Conservation (phyloP, 2,329 filamentous ascomycete species). For the Moelleriella libera region DNA sequence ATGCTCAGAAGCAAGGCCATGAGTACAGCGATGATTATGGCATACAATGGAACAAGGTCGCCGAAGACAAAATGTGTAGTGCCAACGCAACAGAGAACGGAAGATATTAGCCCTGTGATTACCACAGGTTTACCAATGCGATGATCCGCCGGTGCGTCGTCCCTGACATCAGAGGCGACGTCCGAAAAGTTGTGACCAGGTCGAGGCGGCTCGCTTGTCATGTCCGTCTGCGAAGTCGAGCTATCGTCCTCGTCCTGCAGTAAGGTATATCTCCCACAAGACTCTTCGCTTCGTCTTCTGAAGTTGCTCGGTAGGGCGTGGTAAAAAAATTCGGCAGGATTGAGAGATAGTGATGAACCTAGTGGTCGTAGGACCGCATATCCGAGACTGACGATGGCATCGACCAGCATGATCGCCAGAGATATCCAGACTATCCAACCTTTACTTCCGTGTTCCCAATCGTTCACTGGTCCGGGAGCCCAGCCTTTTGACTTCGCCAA, state of each 20-base stretch:
- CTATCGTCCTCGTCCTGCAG: constrained; percentile 4
- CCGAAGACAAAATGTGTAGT: constrained; percentile 79
- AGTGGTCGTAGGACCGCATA: constrained; percentile 56
- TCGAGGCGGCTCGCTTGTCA: neutral
- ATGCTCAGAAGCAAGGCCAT: constrained; percentile 70
- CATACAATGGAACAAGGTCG: constrained; percentile 61
- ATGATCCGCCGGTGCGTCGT: constrained; percentile 74
- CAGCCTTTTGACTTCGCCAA: constrained; percentile 74
- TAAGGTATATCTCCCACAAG: constrained; percentile 4
- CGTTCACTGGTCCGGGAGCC: constrained; percentile 74
- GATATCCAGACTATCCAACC: constrained; percentile 98
- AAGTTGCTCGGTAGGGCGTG: too few relatives aligned
- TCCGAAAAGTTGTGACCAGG: neutral
- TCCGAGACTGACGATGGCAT: constrained; percentile 76
- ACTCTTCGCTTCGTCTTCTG: too few relatives aligned
- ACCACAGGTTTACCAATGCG: constrained; percentile 63
- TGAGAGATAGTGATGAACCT: neutral
- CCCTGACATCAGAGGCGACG: constrained; percentile 25
- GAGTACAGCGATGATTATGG: constrained; percentile 64
- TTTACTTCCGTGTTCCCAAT: constrained; percentile 89
- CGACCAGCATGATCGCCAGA: constrained; percentile 89
- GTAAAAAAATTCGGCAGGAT: too few relatives aligned
- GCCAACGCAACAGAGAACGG: constrained; percentile 64
- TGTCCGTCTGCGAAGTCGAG: neutral
- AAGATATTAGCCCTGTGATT: constrained; percentile 58